Conservation (phyloP, 2,329 filamentous ascomycete species). For the Cercospora zeina region DNA sequence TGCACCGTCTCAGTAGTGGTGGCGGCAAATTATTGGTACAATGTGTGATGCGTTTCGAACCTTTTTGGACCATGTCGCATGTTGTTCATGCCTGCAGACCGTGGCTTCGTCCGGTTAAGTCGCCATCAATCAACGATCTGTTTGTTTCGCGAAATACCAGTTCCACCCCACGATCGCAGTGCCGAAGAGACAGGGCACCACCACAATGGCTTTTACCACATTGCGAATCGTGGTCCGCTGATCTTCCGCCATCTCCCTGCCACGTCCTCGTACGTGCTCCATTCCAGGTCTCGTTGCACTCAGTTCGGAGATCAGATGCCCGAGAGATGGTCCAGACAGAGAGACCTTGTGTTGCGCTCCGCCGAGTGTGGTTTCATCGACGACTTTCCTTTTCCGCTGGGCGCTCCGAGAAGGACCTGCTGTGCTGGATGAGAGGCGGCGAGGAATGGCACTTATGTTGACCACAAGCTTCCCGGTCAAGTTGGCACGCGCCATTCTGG, state of each 20-base stretch:
- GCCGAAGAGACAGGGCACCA: conserved; percentile 15
- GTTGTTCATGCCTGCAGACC: background rate
- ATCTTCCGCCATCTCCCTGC: conserved; percentile 35
- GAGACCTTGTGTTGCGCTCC: conserved; percentile 36
- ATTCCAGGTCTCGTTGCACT: conserved; percentile 36
- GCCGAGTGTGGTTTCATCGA: conserved; percentile 27
- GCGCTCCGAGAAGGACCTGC: background rate
- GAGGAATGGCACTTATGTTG: background rate
- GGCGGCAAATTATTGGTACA: background rate
- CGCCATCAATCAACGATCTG: background rate
- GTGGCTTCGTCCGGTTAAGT: too few relatives aligned
- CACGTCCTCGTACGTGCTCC: conserved; percentile 32
- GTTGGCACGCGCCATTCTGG: background rate
- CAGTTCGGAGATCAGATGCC: conserved; percentile 36
- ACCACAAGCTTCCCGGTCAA: background rate
- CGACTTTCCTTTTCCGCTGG: conserved; percentile 1
- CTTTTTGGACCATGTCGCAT: background rate
- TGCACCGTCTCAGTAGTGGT: too few relatives aligned
- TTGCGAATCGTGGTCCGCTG: conserved; percentile 21
- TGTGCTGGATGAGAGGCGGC: background rate
- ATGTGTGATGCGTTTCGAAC: background rate
- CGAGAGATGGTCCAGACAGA: conserved; percentile 34
- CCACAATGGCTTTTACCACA: conserved; percentile 18
- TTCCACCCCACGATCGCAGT: conserved; percentile 15
- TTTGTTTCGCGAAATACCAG: background rate